Base-by-base conservation (phyloP, 1,284 basidiomycete genomes). In the Omphalotus olearius region DNA sequence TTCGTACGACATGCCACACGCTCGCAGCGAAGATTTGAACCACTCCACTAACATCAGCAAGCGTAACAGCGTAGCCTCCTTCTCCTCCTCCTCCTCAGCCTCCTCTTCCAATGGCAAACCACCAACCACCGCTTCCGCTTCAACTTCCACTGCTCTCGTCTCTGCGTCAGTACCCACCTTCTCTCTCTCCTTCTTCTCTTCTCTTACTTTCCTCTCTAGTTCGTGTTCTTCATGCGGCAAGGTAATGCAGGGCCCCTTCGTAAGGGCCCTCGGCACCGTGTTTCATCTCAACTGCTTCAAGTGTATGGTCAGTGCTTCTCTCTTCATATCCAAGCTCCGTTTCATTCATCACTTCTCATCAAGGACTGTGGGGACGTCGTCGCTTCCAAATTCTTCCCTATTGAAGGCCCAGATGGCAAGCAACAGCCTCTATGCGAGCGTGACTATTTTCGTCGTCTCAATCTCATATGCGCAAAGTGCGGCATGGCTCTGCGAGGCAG, bases 301-400 rank as follows among this genome's bases (percentile, higher is more conserved):
- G 62, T 99, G 96, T 78, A 82, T 90, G 79, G 93, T 94, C 60
- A 61, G 87, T 72, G 50, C 13, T 33, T 33, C 16, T 38, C 9
- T 39, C 47, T n/a, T n/a, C 50, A 51, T 58, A 46, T 50, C 46
- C 46, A 43, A 33, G 13, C 18, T 40, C 50, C 50, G 50, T 49
- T 55, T 59, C 37, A 46, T 50, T 52, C 42, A 43, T 23, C 16
- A 36, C 25, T 35, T 37, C 41, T 25, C 47, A 60, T 42, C 49
- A 53, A 98, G 93, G 97, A 99, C 68, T 99, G 96, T 66, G 88
- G 92, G 61, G 88, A 90, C 63, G 91, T 98, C 47, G 96, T 99
- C 40, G 96, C 96, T 17, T 90, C 91, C 60, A 99, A 99, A 71
- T 99, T 99, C 78, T 99, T 99, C 71, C 96, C 97, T 30, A 92